Base-by-base conservation (phyloP, 805 yeast species). In the Candida jianshihensis region DNA sequence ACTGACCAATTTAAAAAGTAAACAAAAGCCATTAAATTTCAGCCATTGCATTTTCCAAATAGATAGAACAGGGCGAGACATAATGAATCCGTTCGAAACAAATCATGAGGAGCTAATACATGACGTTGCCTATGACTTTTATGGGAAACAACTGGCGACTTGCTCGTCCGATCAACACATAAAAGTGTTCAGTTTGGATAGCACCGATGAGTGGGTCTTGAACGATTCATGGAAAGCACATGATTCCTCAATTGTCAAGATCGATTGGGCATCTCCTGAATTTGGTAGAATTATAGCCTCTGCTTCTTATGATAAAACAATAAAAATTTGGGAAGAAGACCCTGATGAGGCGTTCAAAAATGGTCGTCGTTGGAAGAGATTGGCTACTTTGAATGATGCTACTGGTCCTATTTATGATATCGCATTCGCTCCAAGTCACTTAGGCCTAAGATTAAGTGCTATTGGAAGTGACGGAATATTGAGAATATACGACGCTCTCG, bases 191-290 rank as follows among this genome's bases (percentile, higher is more conserved):
- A 90, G 85, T 54, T 64, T 82, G 24, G 84, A 81, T 47, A 62
- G 70, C 19, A 70, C 81, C 2, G 74, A 72, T n/a, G 70, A 77
- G 15, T 92, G 97, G 97, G 73, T 74, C 15, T 61, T 85, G 38
- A 79, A 81, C 51, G 97, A 90, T 59, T 78, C 84, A 33, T 92
- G 96, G 94, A 84, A 83, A 47, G 97, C 97, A 0, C 98, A 92
- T 55, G 96, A 92, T 49, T 78, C 95, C 7, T 75, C 88, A 39
- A 75, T 92, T 19, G 83, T 87, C 16, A 75, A 81, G 47, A 68
- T 92, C 9, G 77, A 78, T 32, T 92, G 96, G 94, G 96, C 97
- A 1, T 82, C 86, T 34, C 98, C 98, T 2, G 94, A 90, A 57
- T 88, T 78, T 59, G 94, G 96, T 8, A 85, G 85, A 52, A 65